These are phyloP conservation scores for Verticillium albo-atrum DNA, from an alignment of 2,329 filamentous ascomycete genomes.

Conservation along the genomic window DNA sequence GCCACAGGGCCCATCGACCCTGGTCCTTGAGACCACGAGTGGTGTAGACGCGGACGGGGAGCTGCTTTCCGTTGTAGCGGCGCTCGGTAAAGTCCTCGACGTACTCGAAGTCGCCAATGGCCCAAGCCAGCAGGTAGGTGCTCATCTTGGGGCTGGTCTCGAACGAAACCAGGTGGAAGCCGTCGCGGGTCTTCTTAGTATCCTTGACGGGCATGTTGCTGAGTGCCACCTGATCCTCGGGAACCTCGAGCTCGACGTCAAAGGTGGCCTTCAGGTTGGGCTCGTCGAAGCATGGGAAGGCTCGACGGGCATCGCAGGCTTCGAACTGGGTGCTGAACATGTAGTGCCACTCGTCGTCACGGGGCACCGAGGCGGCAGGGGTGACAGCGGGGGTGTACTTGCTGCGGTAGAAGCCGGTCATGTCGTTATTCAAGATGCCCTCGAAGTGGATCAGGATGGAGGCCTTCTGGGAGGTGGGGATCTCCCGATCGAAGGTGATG, in stretches of 20 bases:
- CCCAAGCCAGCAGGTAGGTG: conserved; percentile 88
- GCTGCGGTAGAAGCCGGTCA: conserved; percentile 91
- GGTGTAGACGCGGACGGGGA: conserved; percentile 94
- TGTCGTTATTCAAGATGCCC: conserved; percentile 81
- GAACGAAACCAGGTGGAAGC: conserved; percentile 72
- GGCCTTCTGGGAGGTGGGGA: conserved; percentile 64
- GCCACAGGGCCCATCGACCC: conserved; percentile 82
- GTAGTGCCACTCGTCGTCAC: conserved; percentile 60
- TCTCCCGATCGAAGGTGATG: conserved; percentile 68
- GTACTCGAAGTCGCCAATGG: conserved; percentile 94
- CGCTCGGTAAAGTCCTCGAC: conserved; percentile 87
- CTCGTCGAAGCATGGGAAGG: conserved; percentile 98
- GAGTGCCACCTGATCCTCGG: conserved; percentile 79
- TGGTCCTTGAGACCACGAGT: conserved; percentile 92
- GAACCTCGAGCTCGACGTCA: conserved; percentile 88
- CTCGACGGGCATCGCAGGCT: conserved; percentile 87
- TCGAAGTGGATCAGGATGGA: conserved; percentile 68
- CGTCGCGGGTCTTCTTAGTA: conserved; percentile 52
- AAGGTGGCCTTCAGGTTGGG: conserved; percentile 96
- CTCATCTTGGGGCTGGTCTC: conserved; percentile 87
- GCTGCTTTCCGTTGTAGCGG: conserved; percentile 83
- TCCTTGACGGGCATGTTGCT: conserved; percentile 94
- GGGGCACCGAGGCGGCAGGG: conserved; percentile 72
- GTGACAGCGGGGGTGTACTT: conserved; percentile 81
- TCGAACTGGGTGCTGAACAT: conserved; percentile 98